Base-by-base conservation (phyloP, 495 filamentous ascomycete species). In the Penicillium riverlandense region DNA sequence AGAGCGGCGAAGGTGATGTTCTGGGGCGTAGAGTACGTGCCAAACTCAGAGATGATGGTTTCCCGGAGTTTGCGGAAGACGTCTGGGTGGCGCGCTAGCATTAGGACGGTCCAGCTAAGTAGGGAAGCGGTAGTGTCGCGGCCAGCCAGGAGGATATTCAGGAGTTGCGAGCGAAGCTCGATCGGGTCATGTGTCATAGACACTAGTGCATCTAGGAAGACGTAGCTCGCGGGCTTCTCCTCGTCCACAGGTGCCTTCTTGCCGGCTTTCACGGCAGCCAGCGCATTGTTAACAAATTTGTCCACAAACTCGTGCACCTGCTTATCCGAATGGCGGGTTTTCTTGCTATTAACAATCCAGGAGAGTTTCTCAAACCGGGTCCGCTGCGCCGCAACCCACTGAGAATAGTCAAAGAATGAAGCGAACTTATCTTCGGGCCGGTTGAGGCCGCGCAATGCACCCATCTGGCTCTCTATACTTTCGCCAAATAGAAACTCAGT, bases 401-500 rank as follows among this genome's bases (percentile, higher is more conserved):
- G 62, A 13, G 64, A 55, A 11, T 56, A 60, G 36, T 61, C 62
- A 47, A 80, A 77, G 43, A 66, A 56, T 11, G 53, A 45, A 28
- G 67, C 58, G 48, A 75, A 74, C 10, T 53, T 54, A 35, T 62
- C 57, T 13, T 60, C 58, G 36, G 47, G 41, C n/a, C 48, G 51
- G n/a, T 56, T 41, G 1, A 55, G 43, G 34, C 50, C 50, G 28
- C 59, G 42, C 2, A 65, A 37, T 0, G 58, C 61, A 32, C 51
- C 57, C 29, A 69, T 48, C 46, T 66, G 70, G 52, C 60, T 66
- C 28, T 76, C 57, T 11, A 67, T 56, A 52, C 72, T 77, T 51
- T 79, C 68, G 13, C 83, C 83, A 52, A 87, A 83, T 29, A 85
- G 70, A 50, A 86, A 83, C 41, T 83, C 80, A 3, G 78, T 84